Conservation (phyloP, 192 early-diverging fungal species). For the Coemansia sp. region DNA sequence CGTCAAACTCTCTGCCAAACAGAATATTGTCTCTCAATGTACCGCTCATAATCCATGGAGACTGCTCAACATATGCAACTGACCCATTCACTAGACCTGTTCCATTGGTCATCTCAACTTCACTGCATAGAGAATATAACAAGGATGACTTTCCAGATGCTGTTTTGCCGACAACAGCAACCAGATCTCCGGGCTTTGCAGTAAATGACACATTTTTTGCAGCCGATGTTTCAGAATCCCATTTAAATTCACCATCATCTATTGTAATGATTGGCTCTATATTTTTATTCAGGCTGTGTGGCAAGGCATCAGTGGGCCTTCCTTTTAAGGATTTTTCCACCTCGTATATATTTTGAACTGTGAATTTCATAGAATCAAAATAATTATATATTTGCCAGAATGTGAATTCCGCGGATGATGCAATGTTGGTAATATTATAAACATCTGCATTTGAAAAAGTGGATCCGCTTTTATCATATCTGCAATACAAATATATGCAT, state of each 20-base stretch:
- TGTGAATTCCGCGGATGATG: neutral
- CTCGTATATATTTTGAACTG: neutral
- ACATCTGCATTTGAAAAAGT: neutral
- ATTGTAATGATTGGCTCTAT: neutral
- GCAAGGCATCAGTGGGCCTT: neutral
- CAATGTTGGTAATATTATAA: neutral
- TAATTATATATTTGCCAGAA: neutral
- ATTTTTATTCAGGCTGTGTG: neutral
- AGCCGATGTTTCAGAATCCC: neutral
- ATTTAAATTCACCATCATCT: conserved; percentile 2
- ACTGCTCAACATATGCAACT: conserved; percentile 21
- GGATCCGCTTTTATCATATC: neutral
- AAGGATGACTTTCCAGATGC: conserved; percentile 74
- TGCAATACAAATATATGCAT: neutral
- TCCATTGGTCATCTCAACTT: conserved; percentile 31
- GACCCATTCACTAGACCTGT: conserved; percentile 58
- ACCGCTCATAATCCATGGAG: conserved; percentile 69
- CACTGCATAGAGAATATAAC: conserved; percentile 4
- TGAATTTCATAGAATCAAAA: neutral
- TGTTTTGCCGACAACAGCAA: conserved; percentile 63
- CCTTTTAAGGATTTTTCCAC: neutral
- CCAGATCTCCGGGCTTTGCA: conserved; percentile 51
- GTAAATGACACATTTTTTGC: conserved; percentile 49
- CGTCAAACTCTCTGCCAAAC: conserved; percentile 66
- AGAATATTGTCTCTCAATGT: conserved; percentile 69